Evolutionary conservation across 139 green algal species (phyloP), one percentile per base, ranked within the genome.

Genomic region (Coelastrella sp.): DNA sequence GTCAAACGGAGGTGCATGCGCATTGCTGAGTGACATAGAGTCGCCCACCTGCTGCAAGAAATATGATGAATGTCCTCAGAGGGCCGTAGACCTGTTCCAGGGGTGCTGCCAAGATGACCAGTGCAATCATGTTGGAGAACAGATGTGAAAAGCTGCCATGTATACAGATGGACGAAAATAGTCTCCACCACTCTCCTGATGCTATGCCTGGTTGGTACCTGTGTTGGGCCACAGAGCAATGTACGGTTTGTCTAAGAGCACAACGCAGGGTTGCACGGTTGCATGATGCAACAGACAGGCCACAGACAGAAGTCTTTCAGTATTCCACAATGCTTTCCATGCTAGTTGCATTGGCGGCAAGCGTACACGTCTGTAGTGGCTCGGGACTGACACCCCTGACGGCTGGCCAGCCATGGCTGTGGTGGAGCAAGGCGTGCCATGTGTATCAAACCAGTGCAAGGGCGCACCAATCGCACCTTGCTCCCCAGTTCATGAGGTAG

Each of bases 1-100:
- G 35, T 3, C 35, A 49, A 49, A 5, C 35, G 1, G 35, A 49
- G 35, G 35, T 3, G 3, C 35, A 49, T 49, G 35, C 35, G 35
- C 35, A 49, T 49, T 49, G 35, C 35, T 49, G 35, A 49, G 35
- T 49, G 35, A 3, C 35, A 49, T 3, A 49, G 35, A 49, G 35
- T 49, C 35, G 35, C 35, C 7, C 65, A 88, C 84, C 86, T 66
- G 86, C 61, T 56, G 86, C 73, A 25, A 90, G 66, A 65, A 90
- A 90, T 27, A 90, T 90, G 86, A 49, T 63, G 15, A 72, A 79
- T n/a, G 94, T 90, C 7, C 95, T 91, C 73, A 91, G 91, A 22
- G 82, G 93, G 58, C 95, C 95, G 78, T 97, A 95, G 76, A 95
- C 95, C 24, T 87, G 82, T 91, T 97, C 95, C 56, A 97, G 92